These are phyloP conservation scores for Fusarium sp. DNA, from an alignment of 2,329 filamentous ascomycete species.

Conservation along the genomic window DNA sequence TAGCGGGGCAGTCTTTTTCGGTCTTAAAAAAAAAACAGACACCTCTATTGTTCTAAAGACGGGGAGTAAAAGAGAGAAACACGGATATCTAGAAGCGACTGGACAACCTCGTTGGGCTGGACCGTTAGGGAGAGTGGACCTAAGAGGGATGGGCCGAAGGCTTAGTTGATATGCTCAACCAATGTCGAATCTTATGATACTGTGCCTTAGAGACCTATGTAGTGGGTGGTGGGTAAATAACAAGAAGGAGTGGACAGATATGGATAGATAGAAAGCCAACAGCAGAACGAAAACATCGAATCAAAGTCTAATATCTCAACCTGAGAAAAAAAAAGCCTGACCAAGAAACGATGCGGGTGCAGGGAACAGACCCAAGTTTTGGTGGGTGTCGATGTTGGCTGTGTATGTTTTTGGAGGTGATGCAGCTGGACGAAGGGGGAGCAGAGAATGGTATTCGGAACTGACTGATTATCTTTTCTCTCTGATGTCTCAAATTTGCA, in stretches of 20 bases:
- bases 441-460: constrained; percentile 24
- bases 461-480: constrained; percentile 37
- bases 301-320: constrained; percentile 10
- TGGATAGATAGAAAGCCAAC: constrained; percentile 14
- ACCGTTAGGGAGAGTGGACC: constrained; percentile 44
- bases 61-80: not conserved
- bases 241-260: constrained; percentile 23
- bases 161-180: constrained; percentile 23
- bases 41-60: not conserved
- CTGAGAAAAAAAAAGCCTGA: constrained; percentile 43
- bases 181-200: constrained; percentile 33
- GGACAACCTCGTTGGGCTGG: constrained; percentile 29
- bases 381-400: constrained; percentile 25
- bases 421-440: constrained; percentile 21
- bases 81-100: constrained; percentile 12
- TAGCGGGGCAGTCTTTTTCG: constrained; percentile 35
- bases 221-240: constrained; percentile 33
- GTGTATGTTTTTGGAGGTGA: constrained; percentile 25
- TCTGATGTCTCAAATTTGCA: constrained; percentile 10
- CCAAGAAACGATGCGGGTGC: constrained; percentile 42
- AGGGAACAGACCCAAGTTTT: constrained; percentile 33
- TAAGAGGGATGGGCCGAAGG: constrained; percentile 48
- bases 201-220: not conserved
- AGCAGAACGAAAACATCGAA: constrained; percentile 17
- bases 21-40: not conserved